Evolutionary conservation across 2,329 filamentous ascomycete genomes (phyloP).

Genomic region (Fusarium protoensiforme): DNA sequence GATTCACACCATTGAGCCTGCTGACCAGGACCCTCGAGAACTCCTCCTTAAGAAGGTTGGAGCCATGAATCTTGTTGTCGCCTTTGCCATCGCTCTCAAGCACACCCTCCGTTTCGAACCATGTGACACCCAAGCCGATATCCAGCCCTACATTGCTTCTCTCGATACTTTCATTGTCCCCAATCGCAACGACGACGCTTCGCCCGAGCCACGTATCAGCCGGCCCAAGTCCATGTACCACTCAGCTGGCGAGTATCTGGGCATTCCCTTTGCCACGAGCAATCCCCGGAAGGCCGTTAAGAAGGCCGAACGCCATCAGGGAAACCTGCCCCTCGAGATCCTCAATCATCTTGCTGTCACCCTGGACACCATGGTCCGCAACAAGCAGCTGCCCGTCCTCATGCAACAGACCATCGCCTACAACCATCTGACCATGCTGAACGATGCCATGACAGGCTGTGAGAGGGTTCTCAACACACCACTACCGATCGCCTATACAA

Average conservation of each 20-base stretch:
- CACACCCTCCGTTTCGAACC: conserved; percentile 88
- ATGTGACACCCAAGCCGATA: conserved; percentile 79
- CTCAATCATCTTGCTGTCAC: conserved; percentile 77
- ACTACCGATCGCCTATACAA: conserved; percentile 83
- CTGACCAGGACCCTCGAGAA: conserved; percentile 64
- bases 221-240: conserved; percentile 67
- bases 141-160: conserved; percentile 75
- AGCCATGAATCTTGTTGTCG: conserved; percentile 80
- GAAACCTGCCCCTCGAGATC: conserved; percentile 85
- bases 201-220: conserved; percentile 47
- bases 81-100: conserved; percentile 80
- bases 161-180: conserved; percentile 76
- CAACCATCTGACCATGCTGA: conserved; percentile 71
- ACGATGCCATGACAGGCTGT: conserved; percentile 77
- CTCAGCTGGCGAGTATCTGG: conserved; percentile 76
- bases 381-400: conserved; percentile 64
- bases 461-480: conserved; percentile 86
- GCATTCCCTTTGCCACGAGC: conserved; percentile 78
- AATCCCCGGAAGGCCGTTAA: conserved; percentile 85
- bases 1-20: conserved; percentile 76
- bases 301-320: conserved; percentile 75
- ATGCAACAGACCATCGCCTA: conserved; percentile 71
- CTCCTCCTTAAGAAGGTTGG: conserved; percentile 78
- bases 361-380: conserved; percentile 68
- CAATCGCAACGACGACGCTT: conserved; percentile 56